phyloP scores from a whole-genome alignment of 345 rosid species.

The Clausena lansium region DNA sequence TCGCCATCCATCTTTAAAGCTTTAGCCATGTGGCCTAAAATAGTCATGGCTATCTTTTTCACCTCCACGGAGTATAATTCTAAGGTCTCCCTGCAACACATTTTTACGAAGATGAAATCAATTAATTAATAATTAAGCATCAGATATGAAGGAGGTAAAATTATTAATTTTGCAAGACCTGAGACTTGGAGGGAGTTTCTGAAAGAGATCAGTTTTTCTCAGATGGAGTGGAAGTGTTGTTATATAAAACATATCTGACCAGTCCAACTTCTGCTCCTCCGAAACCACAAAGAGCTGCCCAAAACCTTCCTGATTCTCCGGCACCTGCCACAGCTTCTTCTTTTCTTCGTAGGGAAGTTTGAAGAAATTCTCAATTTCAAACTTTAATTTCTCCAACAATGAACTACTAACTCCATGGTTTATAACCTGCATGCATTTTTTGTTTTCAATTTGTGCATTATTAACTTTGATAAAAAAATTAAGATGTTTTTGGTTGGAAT shows the following conservation, averaged over 20 bases:
- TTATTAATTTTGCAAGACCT: slow-evolving; percentile 23
- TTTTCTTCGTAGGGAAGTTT: slow-evolving; percentile 41
- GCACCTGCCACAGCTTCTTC: slow-evolving; percentile 49
- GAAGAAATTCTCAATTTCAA: slow-evolving; percentile 39
- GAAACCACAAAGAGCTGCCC: slow-evolving; percentile 53
- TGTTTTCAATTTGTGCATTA: too few species aligned
- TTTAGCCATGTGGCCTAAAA: slow-evolving; percentile 39
- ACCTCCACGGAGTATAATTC: slow-evolving; percentile 42
- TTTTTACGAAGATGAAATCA: background rate
- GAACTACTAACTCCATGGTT: slow-evolving; percentile 37
- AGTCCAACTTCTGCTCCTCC: slow-evolving; percentile 57
- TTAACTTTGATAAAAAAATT: too few species aligned
- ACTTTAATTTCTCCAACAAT: slow-evolving; percentile 40
- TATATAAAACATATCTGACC: slow-evolving; percentile 52
- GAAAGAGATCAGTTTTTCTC: slow-evolving; percentile 29
- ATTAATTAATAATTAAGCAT: too few species aligned
- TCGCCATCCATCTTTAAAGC: slow-evolving; percentile 44
- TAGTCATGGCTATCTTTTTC: slow-evolving; percentile 31
- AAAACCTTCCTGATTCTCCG: slow-evolving; percentile 51
- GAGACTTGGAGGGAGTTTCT: slow-evolving; percentile 41
- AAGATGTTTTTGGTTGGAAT: too few species aligned
- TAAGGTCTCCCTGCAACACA: slow-evolving; percentile 40
- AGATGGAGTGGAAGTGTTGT: slow-evolving; percentile 38
- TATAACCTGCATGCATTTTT: background rate
- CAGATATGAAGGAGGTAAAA: background rate